A percentile compares a stretch with the other conserved stretches of the same genome.
These are phyloP conservation scores for Cyclostephanos tholiformis DNA, from an alignment of 108 stramenopile species.

Conservation along the genomic window DNA sequence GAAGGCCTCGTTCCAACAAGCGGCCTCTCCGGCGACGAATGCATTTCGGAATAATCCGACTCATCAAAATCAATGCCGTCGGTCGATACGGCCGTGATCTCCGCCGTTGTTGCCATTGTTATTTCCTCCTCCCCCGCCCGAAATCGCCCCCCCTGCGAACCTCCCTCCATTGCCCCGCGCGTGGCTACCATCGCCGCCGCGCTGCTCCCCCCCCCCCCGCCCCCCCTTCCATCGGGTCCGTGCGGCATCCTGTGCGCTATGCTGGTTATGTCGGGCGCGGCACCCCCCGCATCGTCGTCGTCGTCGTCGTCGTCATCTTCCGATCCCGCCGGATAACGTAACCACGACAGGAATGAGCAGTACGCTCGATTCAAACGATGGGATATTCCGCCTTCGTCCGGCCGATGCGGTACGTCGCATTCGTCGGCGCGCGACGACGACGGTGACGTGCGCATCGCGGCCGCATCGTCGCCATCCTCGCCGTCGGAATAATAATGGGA, in stretches of 20 bases:
- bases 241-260: constrained; percentile 30
- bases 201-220: constrained; percentile 17
- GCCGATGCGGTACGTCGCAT: too few species aligned
- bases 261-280: background rate
- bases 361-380: background rate
- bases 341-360: background rate
- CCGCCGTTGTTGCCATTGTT: constrained; percentile 9
- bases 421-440: too few species aligned
- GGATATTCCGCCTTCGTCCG: too few species aligned
- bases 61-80: background rate
- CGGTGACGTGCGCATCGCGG: too few species aligned
- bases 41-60: background rate
- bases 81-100: background rate
- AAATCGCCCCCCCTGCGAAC: background rate
- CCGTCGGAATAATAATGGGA: too few species aligned
- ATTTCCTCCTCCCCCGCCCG: background rate
- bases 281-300: constrained; percentile 46
- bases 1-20: constrained; percentile 2
- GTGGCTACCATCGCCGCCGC: background rate
- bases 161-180: background rate
- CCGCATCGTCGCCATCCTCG: too few species aligned
- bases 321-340: constrained; percentile 54
- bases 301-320: constrained; percentile 48
- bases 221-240: constrained; percentile 30
- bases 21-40: background rate